Percentiles rank a stretch among this genome's conserved stretches.
These are phyloP conservation scores for Rhododendron molle DNA, from an alignment of 148 eudicot genomes.

Conservation along the genomic window DNA sequence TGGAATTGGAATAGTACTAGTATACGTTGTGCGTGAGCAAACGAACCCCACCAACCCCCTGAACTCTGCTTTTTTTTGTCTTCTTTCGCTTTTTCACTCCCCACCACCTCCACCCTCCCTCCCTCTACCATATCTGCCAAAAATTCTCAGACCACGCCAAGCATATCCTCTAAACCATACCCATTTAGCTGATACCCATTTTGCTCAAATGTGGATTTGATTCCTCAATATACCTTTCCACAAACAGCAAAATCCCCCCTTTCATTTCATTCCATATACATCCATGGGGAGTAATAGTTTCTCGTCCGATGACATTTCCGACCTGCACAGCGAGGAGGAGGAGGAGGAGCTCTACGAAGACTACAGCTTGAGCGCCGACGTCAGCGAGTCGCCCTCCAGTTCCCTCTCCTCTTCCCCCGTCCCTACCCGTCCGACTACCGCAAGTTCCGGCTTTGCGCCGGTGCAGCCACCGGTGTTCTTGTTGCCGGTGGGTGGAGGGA, in stretches of 20 bases:
- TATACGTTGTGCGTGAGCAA: not conserved
- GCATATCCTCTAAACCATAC: not conserved
- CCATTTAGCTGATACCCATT: not conserved
- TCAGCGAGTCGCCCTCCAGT: slow-evolving; percentile 25
- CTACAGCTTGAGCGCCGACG: slow-evolving; percentile 30
- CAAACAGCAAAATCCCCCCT: not conserved
- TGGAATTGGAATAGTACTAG: not conserved
- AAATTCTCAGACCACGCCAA: not conserved
- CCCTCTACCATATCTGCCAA: not conserved
- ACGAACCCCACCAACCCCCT: not conserved
- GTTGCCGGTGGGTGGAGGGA: slow-evolving; percentile 20
- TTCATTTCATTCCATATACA: not conserved
- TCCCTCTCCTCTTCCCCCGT: slow-evolving; percentile 12
- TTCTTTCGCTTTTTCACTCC: slow-evolving; percentile 4
- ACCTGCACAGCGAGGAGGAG: slow-evolving; percentile 6
- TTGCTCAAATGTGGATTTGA: not conserved
- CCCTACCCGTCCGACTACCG: not conserved
- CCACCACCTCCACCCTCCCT: not conserved
- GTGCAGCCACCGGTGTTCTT: slow-evolving; percentile 7
- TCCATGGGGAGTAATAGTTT: slow-evolving; percentile 11
- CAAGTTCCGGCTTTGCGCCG: not conserved
- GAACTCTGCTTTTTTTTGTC: not conserved
- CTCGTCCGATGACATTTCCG: slow-evolving; percentile 15
- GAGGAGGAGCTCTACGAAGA: slow-evolving; percentile 13
- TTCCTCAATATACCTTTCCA: not conserved